A percentile compares a stretch with the other conserved stretches of the same genome.
phyloP scores from a whole-genome alignment of 2,329 filamentous ascomycete genomes.

The Exserohilum turcica region DNA sequence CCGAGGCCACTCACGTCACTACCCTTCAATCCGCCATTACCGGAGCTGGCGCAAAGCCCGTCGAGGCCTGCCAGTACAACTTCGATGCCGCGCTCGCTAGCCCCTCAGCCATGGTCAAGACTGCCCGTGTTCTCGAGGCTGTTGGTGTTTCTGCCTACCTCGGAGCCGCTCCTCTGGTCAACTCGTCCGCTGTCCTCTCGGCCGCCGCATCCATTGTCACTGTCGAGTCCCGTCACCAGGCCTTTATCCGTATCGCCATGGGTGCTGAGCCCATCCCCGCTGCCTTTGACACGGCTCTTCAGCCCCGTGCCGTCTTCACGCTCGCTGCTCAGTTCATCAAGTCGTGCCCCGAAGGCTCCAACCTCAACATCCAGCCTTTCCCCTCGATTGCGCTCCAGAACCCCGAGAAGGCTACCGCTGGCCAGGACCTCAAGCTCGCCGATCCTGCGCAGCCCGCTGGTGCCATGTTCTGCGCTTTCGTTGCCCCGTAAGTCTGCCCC shows the following conservation, averaged over 20 bases:
- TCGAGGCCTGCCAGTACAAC: constrained; percentile 72
- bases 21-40: constrained; percentile 66
- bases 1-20: constrained; percentile 67
- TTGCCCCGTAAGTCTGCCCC: constrained; percentile 59
- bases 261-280: constrained; percentile 66
- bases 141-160: constrained; percentile 75
- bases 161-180: constrained; percentile 70
- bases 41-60: constrained; percentile 66
- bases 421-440: constrained; percentile 48
- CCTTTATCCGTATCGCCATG: constrained; percentile 68
- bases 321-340: constrained; percentile 74
- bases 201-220: constrained; percentile 73
- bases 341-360: constrained; percentile 68
- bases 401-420: constrained; percentile 51
- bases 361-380: constrained; percentile 68
- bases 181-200: constrained; percentile 63
- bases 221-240: constrained; percentile 75
- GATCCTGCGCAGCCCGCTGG: constrained; percentile 44
- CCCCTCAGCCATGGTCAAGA: constrained; percentile 69
- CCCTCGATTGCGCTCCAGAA: constrained; percentile 61
- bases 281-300: constrained; percentile 72
- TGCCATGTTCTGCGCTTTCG: constrained; percentile 69
- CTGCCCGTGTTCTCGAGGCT: constrained; percentile 72
- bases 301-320: constrained; percentile 72
- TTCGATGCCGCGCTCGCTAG: constrained; percentile 66